Evolutionary conservation across 768 basidiomycete species (phyloP).

Genomic region (Paxillus rubicundulus): DNA sequence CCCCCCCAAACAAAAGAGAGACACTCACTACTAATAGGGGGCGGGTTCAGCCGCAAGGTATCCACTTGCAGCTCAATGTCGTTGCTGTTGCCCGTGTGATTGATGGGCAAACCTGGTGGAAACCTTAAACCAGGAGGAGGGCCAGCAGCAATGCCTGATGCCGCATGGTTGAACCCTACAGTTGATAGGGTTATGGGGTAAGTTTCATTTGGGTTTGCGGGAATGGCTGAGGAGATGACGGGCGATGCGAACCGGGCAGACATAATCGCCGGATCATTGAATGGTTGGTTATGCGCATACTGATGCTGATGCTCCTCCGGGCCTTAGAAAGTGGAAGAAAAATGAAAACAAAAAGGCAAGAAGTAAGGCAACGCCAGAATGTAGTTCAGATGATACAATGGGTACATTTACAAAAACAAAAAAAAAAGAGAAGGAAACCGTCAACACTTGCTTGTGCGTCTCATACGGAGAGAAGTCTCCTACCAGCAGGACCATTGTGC

Average conservation of each 20-base stretch:
- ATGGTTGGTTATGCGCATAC: slow-evolving; percentile 43
- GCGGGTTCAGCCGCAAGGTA: slow-evolving; percentile 19
- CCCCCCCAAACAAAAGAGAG: slow-evolving; percentile 63
- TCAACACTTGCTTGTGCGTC: slow-evolving; percentile 31
- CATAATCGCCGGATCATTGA: slow-evolving; percentile 80
- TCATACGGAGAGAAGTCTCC: slow-evolving; percentile 45
- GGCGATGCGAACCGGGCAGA: slow-evolving; percentile 60
- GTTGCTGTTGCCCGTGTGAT: slow-evolving; percentile 18
- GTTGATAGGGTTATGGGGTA: slow-evolving; percentile 14
- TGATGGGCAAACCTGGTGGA: slow-evolving; percentile 32
- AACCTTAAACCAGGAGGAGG: slow-evolving; percentile 69
- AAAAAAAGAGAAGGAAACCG: slow-evolving; percentile 25
- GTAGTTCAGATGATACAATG: slow-evolving; percentile 23
- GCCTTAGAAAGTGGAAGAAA: slow-evolving; percentile 18
- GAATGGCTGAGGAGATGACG: slow-evolving; percentile 22
- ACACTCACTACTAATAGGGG: slow-evolving; percentile 61
- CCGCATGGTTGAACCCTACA: slow-evolving; percentile 12
- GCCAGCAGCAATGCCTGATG: slow-evolving; percentile 40
- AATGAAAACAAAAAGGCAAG: slow-evolving; percentile 13
- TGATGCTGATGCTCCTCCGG: slow-evolving; percentile 39
- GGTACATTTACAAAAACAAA: slow-evolving; percentile 26
- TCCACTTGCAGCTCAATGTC: slow-evolving; percentile 25
- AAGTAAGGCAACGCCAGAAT: slow-evolving; percentile 5
- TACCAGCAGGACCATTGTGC: slow-evolving; percentile 43
- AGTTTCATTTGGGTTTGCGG: slow-evolving; percentile 8